Percentiles rank a stretch among this genome's conserved stretches.
Evolutionary conservation across 441 rosid species (phyloP).

Genomic region (Pelargonium fulgidum): DNA sequence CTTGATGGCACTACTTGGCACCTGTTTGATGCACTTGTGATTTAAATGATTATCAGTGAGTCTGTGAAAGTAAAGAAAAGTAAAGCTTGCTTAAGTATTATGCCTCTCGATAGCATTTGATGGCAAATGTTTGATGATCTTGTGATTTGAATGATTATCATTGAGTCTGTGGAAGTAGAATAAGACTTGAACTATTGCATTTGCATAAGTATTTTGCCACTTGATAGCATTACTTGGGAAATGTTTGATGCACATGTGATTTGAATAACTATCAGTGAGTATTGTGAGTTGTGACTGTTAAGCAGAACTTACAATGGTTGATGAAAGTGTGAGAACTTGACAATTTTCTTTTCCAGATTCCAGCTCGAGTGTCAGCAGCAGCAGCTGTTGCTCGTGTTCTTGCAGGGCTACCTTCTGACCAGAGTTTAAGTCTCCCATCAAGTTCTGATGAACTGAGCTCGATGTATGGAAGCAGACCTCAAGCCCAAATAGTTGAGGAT

Average conservation of each 20-base stretch:
- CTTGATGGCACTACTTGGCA: too few species aligned
- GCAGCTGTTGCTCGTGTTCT: conserved; percentile 94
- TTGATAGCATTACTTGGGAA: not conserved
- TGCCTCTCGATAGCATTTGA: too few species aligned
- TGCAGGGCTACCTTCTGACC: conserved; percentile 73
- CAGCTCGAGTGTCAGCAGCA: conserved; percentile 92
- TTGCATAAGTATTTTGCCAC: not conserved
- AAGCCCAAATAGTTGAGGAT: conserved; percentile 44
- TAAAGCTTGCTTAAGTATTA: too few species aligned
- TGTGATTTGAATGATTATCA: too few species aligned
- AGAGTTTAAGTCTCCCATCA: conserved; percentile 62
- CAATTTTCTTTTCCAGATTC: conserved; percentile 46
- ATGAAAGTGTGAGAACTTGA: conserved; percentile 9
- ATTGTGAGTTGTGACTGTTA: too few species aligned
- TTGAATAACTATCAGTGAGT: not conserved
- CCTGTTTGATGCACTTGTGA: too few species aligned
- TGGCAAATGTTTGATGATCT: not conserved
- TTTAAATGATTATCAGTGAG: too few species aligned
- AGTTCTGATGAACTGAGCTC: conserved; percentile 62
- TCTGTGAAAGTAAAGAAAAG: too few species aligned
- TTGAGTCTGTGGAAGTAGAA: not conserved
- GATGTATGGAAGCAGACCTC: conserved; percentile 67
- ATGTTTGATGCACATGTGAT: not conserved
- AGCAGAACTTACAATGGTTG: not conserved
- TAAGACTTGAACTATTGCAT: not conserved